Conservation (phyloP, 768 basidiomycete genomes). For the Dacryopinax spathularia region DNA sequence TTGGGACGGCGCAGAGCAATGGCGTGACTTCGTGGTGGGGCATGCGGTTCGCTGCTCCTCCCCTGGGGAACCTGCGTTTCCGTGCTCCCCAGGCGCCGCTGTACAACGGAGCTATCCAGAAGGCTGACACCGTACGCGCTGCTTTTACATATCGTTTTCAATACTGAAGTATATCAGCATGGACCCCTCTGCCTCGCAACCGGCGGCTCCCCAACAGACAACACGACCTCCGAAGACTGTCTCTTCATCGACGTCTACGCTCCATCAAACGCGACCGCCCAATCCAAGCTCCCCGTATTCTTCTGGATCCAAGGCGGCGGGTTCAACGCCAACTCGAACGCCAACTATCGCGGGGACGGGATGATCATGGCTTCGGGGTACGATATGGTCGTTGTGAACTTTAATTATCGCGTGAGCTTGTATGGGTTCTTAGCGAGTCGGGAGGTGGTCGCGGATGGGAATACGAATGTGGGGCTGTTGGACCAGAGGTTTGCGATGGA, state of each 20-base stretch:
- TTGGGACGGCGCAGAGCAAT: neutral
- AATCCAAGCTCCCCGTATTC: neutral
- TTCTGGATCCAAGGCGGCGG: neutral
- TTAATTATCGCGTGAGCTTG: neutral
- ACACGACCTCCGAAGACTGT: conserved; percentile 32
- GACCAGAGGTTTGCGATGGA: neutral
- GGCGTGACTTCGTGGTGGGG: conserved; percentile 30
- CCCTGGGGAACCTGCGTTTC: conserved; percentile 35
- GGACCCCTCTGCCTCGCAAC: conserved; percentile 23
- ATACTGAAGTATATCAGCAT: too few relatives aligned
- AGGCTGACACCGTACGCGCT: conserved; percentile 5
- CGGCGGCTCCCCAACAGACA: conserved; percentile 34
- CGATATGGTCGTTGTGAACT: neutral
- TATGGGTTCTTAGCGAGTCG: neutral
- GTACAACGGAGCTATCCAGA: neutral
- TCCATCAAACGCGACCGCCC: neutral
- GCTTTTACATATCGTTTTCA: too few relatives aligned
- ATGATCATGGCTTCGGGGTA: neutral
- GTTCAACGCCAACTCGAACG: neutral
- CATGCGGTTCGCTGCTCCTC: conserved; percentile 45
- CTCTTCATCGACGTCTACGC: conserved; percentile 15
- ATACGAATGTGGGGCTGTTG: neutral
- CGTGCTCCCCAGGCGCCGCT: conserved; percentile 25
- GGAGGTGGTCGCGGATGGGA: neutral
- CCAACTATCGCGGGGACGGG: neutral